phyloP scores from a whole-genome alignment of 2,329 filamentous ascomycete genomes.

The Mariannaea sp. region DNA sequence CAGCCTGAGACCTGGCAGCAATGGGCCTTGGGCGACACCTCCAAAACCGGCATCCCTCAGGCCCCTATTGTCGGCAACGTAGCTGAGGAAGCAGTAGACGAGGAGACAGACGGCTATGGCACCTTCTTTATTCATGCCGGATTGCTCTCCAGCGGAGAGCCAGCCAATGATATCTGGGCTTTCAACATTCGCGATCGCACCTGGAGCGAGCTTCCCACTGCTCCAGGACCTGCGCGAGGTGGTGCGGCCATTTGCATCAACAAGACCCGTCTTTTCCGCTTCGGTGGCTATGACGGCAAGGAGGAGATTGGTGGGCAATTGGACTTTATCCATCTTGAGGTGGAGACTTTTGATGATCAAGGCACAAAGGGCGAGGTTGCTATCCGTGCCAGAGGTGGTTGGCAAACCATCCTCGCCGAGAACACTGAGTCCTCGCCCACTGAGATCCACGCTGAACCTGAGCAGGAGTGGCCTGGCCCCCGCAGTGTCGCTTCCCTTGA shows the following conservation, averaged over 20 bases:
- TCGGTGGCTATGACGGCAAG: slow-evolving; percentile 78
- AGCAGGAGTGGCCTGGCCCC: slow-evolving; percentile 54
- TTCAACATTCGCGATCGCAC: slow-evolving; percentile 68
- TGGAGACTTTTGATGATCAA: slow-evolving; percentile 61
- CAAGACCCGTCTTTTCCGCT: slow-evolving; percentile 71
- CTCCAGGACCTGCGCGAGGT: slow-evolving; percentile 68
- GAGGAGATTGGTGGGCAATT: slow-evolving; percentile 72
- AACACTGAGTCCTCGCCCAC: slow-evolving; percentile 41
- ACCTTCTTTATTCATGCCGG: slow-evolving; percentile 80
- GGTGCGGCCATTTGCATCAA: slow-evolving; percentile 70
- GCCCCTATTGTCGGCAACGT: slow-evolving; percentile 62
- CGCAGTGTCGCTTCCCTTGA: slow-evolving; percentile 61
- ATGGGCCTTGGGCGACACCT: slow-evolving; percentile 60
- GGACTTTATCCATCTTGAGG: slow-evolving; percentile 65
- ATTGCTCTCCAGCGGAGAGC: slow-evolving; percentile 65
- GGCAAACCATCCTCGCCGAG: slow-evolving; percentile 57
- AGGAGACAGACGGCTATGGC: slow-evolving; percentile 65
- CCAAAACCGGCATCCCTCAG: slow-evolving; percentile 62
- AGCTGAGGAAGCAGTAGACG: slow-evolving; percentile 61
- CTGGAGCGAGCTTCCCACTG: slow-evolving; percentile 72
- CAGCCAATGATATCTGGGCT: slow-evolving; percentile 74
- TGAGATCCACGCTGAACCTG: slow-evolving; percentile 43
- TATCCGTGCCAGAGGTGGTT: slow-evolving; percentile 55
- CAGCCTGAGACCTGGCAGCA: slow-evolving; percentile 56
- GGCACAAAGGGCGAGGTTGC: slow-evolving; percentile 54